These are phyloP conservation scores for Dryas integrifolia DNA, from an alignment of 331 rosid genomes.

Conservation along the genomic window DNA sequence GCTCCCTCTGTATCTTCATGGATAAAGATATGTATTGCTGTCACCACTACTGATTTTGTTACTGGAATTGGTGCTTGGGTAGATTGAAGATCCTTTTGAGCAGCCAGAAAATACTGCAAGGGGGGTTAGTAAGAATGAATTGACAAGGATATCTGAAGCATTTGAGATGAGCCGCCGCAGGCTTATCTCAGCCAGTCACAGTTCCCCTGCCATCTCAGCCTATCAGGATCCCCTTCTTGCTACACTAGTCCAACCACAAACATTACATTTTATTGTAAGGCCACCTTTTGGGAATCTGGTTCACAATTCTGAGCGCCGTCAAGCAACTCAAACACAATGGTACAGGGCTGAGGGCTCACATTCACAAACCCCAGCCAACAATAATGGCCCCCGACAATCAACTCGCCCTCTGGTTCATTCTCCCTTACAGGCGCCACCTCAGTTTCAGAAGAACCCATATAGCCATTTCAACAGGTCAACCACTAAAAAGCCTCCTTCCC, in stretches of 20 bases:
- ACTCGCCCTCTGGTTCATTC: slow-evolving; percentile 1
- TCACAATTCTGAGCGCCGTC: slow-evolving; percentile 15
- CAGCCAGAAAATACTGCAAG: slow-evolving; percentile 70
- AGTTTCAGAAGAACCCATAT: slow-evolving; percentile 19
- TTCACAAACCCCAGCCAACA: not conserved
- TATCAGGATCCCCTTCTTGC: slow-evolving; percentile 24
- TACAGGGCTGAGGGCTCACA: slow-evolving; percentile 18
- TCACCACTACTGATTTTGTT: slow-evolving; percentile 20
- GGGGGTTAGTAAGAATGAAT: slow-evolving; percentile 43
- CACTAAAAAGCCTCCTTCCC: slow-evolving; percentile 5
- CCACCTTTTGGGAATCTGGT: slow-evolving; percentile 19
- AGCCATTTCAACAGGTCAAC: slow-evolving; percentile 16
- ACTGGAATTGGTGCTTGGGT: slow-evolving; percentile 29
- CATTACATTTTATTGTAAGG: slow-evolving; percentile 15
- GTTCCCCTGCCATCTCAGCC: not conserved
- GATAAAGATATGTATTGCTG: not conserved
- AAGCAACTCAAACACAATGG: slow-evolving; percentile 40
- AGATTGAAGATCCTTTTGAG: slow-evolving; percentile 95
- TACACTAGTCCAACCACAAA: slow-evolving; percentile 42
- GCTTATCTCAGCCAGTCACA: slow-evolving; percentile 33
- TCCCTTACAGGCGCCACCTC: slow-evolving; percentile 11
- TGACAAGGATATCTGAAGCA: slow-evolving; percentile 55
- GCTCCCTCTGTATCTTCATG: not conserved
- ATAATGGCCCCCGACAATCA: not conserved
- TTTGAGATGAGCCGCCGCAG: slow-evolving; percentile 33